These are phyloP conservation scores for Boletellus ananiceps DNA, from an alignment of 768 basidiomycete species.

Conservation along the genomic window DNA sequence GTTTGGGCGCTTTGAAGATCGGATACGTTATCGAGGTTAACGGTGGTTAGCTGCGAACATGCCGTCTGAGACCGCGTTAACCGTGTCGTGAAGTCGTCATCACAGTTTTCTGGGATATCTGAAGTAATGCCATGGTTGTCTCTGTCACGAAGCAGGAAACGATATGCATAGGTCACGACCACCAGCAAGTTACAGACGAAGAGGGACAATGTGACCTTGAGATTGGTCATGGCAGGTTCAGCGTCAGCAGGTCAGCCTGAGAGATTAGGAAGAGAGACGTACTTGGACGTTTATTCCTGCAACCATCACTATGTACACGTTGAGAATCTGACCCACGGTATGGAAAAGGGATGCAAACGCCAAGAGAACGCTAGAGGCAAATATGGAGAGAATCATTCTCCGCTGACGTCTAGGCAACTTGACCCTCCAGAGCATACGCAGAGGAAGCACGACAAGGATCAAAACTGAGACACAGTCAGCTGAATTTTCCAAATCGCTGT, in stretches of 20 bases:
- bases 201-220: constrained; percentile 15
- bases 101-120: background rate
- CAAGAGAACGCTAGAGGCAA: constrained; percentile 17
- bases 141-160: constrained; percentile 1
- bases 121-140: background rate
- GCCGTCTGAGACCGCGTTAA: background rate
- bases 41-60: constrained; percentile 1
- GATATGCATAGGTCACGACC: constrained; percentile 17
- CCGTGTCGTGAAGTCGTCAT: constrained; percentile 18
- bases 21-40: constrained; percentile 3
- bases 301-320: constrained; percentile 1
- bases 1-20: background rate
- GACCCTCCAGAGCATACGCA: constrained; percentile 20
- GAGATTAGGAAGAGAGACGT: background rate
- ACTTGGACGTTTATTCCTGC: constrained; percentile 19
- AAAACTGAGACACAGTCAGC: constrained; percentile 15
- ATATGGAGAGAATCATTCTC: constrained; percentile 23
- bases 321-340: constrained; percentile 8
- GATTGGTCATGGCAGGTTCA: background rate
- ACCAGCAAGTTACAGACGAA: constrained; percentile 24
- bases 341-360: constrained; percentile 16
- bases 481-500: background rate
- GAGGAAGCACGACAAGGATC: constrained; percentile 17
- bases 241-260: background rate
- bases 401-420: constrained; percentile 17